Conservation (phyloP, 768 basidiomycete genomes). For the Amylocystis lapponica region DNA sequence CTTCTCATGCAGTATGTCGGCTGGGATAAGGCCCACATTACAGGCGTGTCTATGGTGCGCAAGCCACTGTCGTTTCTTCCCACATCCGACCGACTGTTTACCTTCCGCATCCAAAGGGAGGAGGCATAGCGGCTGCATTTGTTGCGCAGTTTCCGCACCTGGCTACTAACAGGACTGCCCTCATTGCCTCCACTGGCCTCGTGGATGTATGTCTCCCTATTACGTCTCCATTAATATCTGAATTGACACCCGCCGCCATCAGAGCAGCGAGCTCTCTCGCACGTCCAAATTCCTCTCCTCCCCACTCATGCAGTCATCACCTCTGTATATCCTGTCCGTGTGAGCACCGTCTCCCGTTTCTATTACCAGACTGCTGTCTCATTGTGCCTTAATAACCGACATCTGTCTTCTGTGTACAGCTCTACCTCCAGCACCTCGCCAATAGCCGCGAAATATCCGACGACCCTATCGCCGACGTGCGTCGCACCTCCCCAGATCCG, state of each 20-base stretch:
- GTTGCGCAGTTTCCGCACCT: constrained; percentile 66
- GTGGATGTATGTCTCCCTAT: constrained; percentile 44
- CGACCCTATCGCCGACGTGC: constrained; percentile 25
- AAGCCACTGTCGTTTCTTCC: background rate
- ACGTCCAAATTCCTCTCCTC: constrained; percentile 77
- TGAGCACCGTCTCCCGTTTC: constrained; percentile 24
- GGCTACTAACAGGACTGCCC: constrained; percentile 55
- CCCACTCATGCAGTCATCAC: constrained; percentile 64
- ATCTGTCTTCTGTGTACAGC: constrained; percentile 11
- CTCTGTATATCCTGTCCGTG: constrained; percentile 56
- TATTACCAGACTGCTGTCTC: background rate
- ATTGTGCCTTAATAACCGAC: background rate
- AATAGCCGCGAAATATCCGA: constrained; percentile 21
- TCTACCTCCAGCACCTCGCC: constrained; percentile 29
- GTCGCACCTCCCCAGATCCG: background rate
- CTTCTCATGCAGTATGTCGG: constrained; percentile 73
- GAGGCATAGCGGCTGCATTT: constrained; percentile 68
- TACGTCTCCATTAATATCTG: background rate
- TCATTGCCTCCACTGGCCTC: constrained; percentile 67
- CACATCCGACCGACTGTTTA: background rate
- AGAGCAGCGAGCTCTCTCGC: constrained; percentile 53
- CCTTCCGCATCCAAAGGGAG: constrained; percentile 51
- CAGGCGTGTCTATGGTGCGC: constrained; percentile 72
- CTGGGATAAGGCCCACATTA: constrained; percentile 62
- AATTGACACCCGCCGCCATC: background rate